These are phyloP conservation scores for Penicillium coprophilum DNA, from an alignment of 495 filamentous ascomycete genomes.

Conservation along the genomic window DNA sequence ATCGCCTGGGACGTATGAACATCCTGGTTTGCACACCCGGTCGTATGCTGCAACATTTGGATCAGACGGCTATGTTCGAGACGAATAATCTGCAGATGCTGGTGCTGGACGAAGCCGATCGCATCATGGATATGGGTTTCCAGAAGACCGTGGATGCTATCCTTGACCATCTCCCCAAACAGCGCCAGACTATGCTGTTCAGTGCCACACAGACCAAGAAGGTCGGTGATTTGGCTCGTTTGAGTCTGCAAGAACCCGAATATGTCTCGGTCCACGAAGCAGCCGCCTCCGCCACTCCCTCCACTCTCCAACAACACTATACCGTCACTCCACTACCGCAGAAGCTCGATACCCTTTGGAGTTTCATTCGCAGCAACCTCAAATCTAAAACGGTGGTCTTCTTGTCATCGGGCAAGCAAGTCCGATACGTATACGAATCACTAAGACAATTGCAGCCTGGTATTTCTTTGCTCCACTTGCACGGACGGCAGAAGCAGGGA, in stretches of 20 bases:
- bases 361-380: constrained; percentile 84
- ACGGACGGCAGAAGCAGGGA: constrained; percentile 90
- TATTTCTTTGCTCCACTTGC: constrained; percentile 90
- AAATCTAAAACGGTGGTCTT: constrained; percentile 94
- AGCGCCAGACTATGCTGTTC: constrained; percentile 90
- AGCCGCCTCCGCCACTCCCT: constrained; percentile 76
- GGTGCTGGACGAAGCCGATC: constrained; percentile 93
- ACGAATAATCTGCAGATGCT: constrained; percentile 88
- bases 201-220: constrained; percentile 95
- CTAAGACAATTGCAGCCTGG: constrained; percentile 94
- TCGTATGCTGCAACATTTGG: constrained; percentile 91
- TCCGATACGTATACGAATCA: constrained; percentile 90
- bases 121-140: constrained; percentile 98
- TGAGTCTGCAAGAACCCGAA: constrained; percentile 87
- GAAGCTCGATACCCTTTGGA: constrained; percentile 88
- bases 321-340: constrained; percentile 77
- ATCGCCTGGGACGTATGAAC: constrained; percentile 88
- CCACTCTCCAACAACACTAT: constrained; percentile 86
- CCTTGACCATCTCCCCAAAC: constrained; percentile 82
- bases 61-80: constrained; percentile 88
- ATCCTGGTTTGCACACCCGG: constrained; percentile 97
- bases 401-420: constrained; percentile 90
- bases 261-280: constrained; percentile 92
- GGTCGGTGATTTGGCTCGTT: constrained; percentile 83
- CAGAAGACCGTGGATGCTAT: constrained; percentile 89